A percentile compares a stretch with the other conserved stretches of the same genome.
Conservation (phyloP, 495 filamentous ascomycete genomes). For the Lasiosphaeris hirsuta region DNA sequence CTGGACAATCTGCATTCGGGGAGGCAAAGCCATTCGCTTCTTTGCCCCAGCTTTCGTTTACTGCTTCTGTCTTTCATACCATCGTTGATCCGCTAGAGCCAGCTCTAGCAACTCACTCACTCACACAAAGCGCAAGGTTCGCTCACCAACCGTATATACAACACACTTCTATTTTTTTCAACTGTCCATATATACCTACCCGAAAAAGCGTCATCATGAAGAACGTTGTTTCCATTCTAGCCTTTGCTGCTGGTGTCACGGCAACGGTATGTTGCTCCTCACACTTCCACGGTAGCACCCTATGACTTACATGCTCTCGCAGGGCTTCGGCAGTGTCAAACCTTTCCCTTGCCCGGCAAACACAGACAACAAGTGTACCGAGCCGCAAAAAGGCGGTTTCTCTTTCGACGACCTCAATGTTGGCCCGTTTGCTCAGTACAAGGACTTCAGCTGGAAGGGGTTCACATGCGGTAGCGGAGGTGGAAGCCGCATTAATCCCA, state of each 20-base stretch:
- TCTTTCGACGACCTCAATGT: conserved; percentile 61
- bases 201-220: conserved; percentile 43
- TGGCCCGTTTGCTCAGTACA: conserved; percentile 66
- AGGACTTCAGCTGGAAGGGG: conserved; percentile 67
- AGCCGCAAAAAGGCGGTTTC: conserved; percentile 63
- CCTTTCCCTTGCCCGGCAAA: conserved; percentile 67
- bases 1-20: conserved; percentile 29
- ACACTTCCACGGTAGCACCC: neutral
- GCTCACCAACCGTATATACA: conserved; percentile 11
- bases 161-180: conserved; percentile 15
- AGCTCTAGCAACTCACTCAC: neutral
- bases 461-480: conserved; percentile 61
- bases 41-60: conserved; percentile 43
- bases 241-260: conserved; percentile 55
- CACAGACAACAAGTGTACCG: conserved; percentile 72
- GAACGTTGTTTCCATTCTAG: conserved; percentile 45
- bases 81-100: conserved; percentile 21
- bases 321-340: conserved; percentile 56
- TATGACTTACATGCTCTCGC: conserved; percentile 19
- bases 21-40: conserved; percentile 58
- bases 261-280: conserved; percentile 48
- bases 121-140: conserved; percentile 19
- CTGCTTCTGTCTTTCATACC: conserved; percentile 21
- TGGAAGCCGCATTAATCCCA: conserved; percentile 46
- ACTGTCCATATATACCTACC: conserved; percentile 14